Evolutionary conservation across 1,284 basidiomycete species (phyloP), one percentile per base, ranked within the genome.

Genomic region (Cerioporus squamosus): DNA sequence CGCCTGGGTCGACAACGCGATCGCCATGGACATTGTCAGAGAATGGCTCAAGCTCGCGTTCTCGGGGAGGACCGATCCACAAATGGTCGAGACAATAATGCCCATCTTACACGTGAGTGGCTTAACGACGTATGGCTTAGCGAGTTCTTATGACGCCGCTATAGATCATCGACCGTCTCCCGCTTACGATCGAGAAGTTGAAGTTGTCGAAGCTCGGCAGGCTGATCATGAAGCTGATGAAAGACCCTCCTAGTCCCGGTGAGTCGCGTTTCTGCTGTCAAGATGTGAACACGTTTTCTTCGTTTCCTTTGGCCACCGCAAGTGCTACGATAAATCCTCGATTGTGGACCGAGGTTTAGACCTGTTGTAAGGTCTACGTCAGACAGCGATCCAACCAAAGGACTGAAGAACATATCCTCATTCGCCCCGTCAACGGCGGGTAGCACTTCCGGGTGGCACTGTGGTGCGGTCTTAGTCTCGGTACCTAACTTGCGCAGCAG

Each of bases 121-220:
- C 17, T 24, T 6, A 17, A 8, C 42, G n/a, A 8, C 14, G n/a
- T 23, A 9, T 29, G 39, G 18, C 45, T 20, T 36, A 20, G 9
- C 22, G 5, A n/a, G 29, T 17, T 36, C 38, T 29, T 22, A 31
- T 33, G 24, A 44, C 3, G 24, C 40, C 29, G 23, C 51, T 56
- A 44, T 46, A 93, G 91, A 86, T 93, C 64, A 85, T 92, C 67
- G 91, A 93, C 73, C 87, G 91, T 54, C 74, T 93, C 53, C 91
- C 91, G 5, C 77, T 93, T 66, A 86, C 84, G 14, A 70, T 91
- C 23, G 84, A 89, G 38, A 79, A 82, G 6, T 77, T 93, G 59
- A 85, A 83, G 68, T 72, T 80, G 12, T 88, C 89, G 18, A 91
- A 90, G 70, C 76, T 93, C 22, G 91, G 91, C 64, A 92, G 89